A percentile compares a stretch with the other conserved stretches of the same genome.
These are phyloP conservation scores for Floccularia luteovirens DNA, from an alignment of 768 basidiomycete species.

Conservation along the genomic window DNA sequence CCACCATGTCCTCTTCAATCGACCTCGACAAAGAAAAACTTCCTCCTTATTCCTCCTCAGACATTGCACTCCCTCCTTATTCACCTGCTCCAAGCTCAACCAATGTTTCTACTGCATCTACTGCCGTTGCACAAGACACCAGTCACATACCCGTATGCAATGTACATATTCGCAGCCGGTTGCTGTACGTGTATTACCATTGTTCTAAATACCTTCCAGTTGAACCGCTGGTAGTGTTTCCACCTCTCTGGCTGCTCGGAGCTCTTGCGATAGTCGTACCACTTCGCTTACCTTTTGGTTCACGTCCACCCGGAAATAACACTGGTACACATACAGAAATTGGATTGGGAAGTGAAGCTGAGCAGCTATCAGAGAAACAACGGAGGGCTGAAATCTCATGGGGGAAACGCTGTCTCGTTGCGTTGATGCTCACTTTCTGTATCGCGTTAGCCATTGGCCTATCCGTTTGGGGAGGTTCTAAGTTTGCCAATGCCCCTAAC, in stretches of 20 bases:
- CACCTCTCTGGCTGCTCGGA: constrained; percentile 1
- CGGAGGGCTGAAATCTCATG: not conserved
- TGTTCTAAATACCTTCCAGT: not conserved
- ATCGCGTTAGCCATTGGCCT: not conserved
- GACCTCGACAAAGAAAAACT: too few species aligned
- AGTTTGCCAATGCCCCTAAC: constrained; percentile 2
- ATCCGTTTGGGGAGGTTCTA: not conserved
- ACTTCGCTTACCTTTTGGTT: not conserved
- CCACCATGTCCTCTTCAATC: too few species aligned
- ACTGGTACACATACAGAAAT: too few species aligned
- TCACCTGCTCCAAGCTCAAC: too few species aligned
- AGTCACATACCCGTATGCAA: too few species aligned
- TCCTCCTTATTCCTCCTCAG: too few species aligned
- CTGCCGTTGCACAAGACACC: too few species aligned
- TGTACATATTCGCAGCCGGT: not conserved
- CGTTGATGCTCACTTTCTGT: not conserved
- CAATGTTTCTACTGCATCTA: too few species aligned
- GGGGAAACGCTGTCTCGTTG: not conserved
- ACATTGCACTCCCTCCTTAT: too few species aligned
- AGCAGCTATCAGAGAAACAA: not conserved
- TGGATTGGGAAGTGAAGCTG: too few species aligned
- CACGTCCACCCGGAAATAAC: not conserved
- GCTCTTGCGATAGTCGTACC: not conserved
- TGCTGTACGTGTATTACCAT: not conserved
- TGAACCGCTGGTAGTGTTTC: not conserved